A percentile compares a stretch with the other conserved stretches of the same genome.
Evolutionary conservation across 169 alveolate genomes (phyloP).

Genomic region (Plasmodium coatneyi): DNA sequence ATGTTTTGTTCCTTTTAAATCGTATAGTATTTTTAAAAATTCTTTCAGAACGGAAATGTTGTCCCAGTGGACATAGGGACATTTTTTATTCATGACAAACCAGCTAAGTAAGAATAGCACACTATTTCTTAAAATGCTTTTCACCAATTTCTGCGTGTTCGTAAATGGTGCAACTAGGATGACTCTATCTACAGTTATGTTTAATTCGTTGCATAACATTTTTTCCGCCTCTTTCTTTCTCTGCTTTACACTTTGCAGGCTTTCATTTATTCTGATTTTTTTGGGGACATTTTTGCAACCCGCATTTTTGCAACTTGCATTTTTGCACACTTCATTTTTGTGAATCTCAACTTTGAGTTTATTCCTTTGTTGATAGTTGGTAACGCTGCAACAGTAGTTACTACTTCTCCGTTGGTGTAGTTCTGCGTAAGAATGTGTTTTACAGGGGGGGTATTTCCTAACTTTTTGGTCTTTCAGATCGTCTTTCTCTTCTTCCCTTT

Average conservation of each 20-base stretch:
- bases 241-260: not conserved
- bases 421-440: not conserved
- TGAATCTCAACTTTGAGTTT: not conserved
- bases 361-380: not conserved
- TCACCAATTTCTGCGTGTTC: conserved; percentile 67
- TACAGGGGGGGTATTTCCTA: not conserved
- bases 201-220: conserved; percentile 14
- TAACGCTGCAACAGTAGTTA: not conserved
- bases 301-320: not conserved
- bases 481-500: not conserved
- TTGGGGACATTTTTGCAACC: not conserved
- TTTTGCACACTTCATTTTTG: not conserved
- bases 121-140: conserved; percentile 57
- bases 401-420: not conserved
- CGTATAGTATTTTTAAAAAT: conserved; percentile 32
- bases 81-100: conserved; percentile 66
- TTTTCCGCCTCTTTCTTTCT: not conserved
- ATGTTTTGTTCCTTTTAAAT: conserved; percentile 47
- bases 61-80: conserved; percentile 74
- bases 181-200: conserved; percentile 45
- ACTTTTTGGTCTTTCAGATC: not conserved
- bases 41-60: conserved; percentile 50
- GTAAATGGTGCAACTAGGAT: conserved; percentile 67
- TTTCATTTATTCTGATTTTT: not conserved
- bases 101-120: conserved; percentile 40